Percentiles rank a stretch among this genome's conserved stretches.
Evolutionary conservation across 192 early-diverging fungal genomes (phyloP).

Genomic region (Hyaloraphidium curvatum): DNA sequence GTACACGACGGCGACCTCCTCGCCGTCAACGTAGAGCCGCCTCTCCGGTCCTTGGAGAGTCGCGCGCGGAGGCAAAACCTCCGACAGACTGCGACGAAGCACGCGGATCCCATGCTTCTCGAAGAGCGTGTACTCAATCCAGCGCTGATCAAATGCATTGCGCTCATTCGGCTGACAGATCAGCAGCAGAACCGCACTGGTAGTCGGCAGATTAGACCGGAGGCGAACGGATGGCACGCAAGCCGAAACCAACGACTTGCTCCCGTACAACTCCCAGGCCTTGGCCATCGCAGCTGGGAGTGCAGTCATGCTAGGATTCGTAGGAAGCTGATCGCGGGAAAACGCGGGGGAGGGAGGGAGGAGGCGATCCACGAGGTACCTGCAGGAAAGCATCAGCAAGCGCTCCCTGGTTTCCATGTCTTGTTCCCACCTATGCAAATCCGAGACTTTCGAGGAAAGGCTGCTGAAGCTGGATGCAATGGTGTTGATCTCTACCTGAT

Average conservation of each 20-base stretch:
- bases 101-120: constrained; percentile 33
- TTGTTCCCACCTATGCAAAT: constrained; percentile 54
- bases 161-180: constrained; percentile 81
- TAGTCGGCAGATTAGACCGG: background rate
- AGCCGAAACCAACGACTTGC: constrained; percentile 1
- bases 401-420: no score
- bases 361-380: constrained; percentile 15
- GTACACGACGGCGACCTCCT: constrained; percentile 73
- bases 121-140: constrained; percentile 62
- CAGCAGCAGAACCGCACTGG: constrained; percentile 58
- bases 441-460: constrained; percentile 46
- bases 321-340: constrained; percentile 8
- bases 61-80: no score
- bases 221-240: background rate
- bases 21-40: no score
- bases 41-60: no score
- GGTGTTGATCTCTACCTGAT: constrained; percentile 96
- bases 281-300: background rate
- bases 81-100: constrained; percentile 41
- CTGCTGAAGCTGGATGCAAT: constrained; percentile 81
- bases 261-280: constrained; percentile 36
- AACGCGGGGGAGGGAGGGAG: constrained; percentile 15
- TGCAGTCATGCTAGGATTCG: constrained; percentile 22
- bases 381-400: no score
- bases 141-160: constrained; percentile 84